Percentiles rank a stretch among this genome's conserved stretches.
Evolutionary conservation across 768 basidiomycete species (phyloP).

Genomic region (Calvatia gigantea): DNA sequence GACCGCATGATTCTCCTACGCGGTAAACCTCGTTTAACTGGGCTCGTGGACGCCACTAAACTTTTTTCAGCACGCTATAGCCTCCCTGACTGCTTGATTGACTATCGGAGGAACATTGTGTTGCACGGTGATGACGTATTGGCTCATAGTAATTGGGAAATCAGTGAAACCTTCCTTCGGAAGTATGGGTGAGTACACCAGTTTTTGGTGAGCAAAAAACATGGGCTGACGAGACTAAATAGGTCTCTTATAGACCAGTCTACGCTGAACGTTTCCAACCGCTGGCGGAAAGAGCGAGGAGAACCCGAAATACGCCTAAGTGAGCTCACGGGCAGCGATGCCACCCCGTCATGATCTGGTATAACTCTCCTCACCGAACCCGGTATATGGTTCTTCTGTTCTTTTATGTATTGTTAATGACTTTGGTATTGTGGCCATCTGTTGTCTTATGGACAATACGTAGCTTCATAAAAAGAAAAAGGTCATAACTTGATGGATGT

Average conservation of each 20-base stretch:
- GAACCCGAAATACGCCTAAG: slow-evolving; percentile 63
- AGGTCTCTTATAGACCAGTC: slow-evolving; percentile 80
- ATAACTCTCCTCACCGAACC: neutral
- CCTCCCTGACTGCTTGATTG: slow-evolving; percentile 74
- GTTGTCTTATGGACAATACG: neutral
- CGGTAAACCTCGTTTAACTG: slow-evolving; percentile 38
- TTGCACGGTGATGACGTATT: slow-evolving; percentile 91
- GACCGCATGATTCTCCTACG: slow-evolving; percentile 88
- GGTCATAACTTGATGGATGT: no score
- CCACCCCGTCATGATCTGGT: neutral
- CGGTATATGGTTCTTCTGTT: no score
- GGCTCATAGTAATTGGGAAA: slow-evolving; percentile 89
- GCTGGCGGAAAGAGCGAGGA: slow-evolving; percentile 85
- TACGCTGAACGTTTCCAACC: slow-evolving; percentile 70
- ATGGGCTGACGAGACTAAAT: slow-evolving; percentile 7
- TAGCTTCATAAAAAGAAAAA: neutral
- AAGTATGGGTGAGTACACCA: slow-evolving; percentile 65
- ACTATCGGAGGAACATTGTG: slow-evolving; percentile 63
- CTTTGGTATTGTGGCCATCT: neutral
- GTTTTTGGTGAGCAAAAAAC: neutral
- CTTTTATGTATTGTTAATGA: neutral
- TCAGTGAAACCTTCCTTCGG: slow-evolving; percentile 77
- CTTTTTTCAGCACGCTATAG: slow-evolving; percentile 62
- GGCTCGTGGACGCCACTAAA: neutral
- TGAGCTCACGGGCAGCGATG: slow-evolving; percentile 26